Evolutionary conservation across 371 early-diverging fungal species (phyloP).

Genomic region (Phascolomyces articulosus): DNA sequence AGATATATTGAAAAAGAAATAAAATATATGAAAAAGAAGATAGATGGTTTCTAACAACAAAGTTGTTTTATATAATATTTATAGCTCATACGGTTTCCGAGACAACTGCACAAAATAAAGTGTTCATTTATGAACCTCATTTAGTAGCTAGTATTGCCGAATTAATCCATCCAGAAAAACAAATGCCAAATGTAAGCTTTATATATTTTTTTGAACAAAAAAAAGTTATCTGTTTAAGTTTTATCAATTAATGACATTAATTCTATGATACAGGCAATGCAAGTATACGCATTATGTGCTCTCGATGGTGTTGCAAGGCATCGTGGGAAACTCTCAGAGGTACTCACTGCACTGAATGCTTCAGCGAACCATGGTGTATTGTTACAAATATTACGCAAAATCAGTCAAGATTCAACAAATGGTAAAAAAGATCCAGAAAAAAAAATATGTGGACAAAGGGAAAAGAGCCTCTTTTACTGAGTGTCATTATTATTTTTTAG

Average conservation of each 20-base stretch:
- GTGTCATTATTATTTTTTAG: conserved; percentile 10
- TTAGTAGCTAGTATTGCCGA: conserved; percentile 79
- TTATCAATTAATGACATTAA: too few relatives aligned
- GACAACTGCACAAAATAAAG: conserved; percentile 68
- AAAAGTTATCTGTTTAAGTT: too few relatives aligned
- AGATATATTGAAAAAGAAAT: too few relatives aligned
- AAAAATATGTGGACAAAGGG: too few relatives aligned
- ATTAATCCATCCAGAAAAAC: conserved; percentile 73
- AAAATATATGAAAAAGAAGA: not conserved
- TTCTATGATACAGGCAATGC: conserved; percentile 69
- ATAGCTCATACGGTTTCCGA: conserved; percentile 68
- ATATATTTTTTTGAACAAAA: not conserved
- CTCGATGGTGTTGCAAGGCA: conserved; percentile 85
- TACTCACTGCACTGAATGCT: conserved; percentile 86
- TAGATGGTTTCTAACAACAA: not conserved
- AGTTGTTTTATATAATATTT: too few relatives aligned
- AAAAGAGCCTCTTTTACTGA: not conserved
- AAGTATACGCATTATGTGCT: conserved; percentile 78
- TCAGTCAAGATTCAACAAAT: conserved; percentile 51
- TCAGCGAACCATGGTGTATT: conserved; percentile 93
- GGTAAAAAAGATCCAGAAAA: too few relatives aligned
- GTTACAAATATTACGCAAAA: conserved; percentile 77
- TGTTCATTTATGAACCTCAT: conserved; percentile 87
- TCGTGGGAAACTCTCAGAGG: conserved; percentile 76
- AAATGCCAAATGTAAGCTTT: conserved; percentile 56